Evolutionary conservation across 2,329 filamentous ascomycete genomes (phyloP).

Genomic region (Emericellopsis atlantica): DNA sequence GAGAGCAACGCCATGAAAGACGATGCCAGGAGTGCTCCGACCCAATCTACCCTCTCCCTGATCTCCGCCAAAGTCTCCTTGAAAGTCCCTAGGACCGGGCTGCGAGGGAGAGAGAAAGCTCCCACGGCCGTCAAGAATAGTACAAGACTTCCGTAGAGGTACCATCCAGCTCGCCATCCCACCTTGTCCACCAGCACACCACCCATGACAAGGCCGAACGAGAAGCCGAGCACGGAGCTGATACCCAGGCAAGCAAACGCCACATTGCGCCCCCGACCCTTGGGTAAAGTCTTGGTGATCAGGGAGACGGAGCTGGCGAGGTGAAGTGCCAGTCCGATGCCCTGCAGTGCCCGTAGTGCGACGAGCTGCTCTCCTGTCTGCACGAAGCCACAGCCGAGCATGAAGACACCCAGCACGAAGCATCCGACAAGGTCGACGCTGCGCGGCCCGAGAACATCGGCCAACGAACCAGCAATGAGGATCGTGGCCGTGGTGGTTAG

Average conservation of each 20-base stretch:
- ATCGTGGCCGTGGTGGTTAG: constrained; percentile 22
- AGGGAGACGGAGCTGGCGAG: constrained; percentile 21
- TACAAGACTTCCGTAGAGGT: constrained; percentile 20
- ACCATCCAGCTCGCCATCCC: constrained; percentile 36
- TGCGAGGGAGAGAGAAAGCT: constrained; percentile 19
- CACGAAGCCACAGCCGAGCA: constrained; percentile 17
- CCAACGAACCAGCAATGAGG: constrained; percentile 23
- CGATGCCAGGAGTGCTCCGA: constrained; percentile 34
- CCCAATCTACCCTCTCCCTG: constrained; percentile 36
- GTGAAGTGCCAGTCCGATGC: constrained; percentile 21
- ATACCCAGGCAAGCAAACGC: constrained; percentile 30
- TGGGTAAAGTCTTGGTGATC: constrained; percentile 15
- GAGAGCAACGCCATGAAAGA: constrained; percentile 32
- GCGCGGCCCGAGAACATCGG: constrained; percentile 21
- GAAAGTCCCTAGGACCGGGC: not conserved
- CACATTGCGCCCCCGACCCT: constrained; percentile 22
- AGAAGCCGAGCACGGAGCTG: constrained; percentile 34
- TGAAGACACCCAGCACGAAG: constrained; percentile 14
- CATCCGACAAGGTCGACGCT: constrained; percentile 19
- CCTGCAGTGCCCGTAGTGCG: constrained; percentile 23
- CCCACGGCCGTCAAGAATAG: constrained; percentile 20
- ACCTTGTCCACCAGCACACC: constrained; percentile 31
- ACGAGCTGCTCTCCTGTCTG: constrained; percentile 19
- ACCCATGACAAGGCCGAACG: constrained; percentile 33
- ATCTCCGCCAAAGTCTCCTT: constrained; percentile 10